These are phyloP conservation scores for Lactarius sp. DNA, from an alignment of 768 basidiomycete species.

Conservation along the genomic window DNA sequence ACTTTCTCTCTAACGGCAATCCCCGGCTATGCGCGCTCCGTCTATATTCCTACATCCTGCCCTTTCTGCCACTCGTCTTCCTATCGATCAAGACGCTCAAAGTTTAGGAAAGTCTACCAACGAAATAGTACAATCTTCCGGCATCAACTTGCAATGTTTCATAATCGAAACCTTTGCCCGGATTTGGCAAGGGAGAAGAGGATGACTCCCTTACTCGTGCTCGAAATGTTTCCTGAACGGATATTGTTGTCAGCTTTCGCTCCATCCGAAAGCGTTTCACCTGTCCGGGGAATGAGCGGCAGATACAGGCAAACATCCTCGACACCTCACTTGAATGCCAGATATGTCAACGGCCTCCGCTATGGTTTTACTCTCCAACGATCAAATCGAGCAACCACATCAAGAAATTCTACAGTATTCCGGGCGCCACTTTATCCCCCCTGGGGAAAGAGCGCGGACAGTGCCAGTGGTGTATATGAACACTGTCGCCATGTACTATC, in stretches of 20 bases:
- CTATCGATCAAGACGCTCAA: neutral
- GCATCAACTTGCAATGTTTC: slow-evolving; percentile 69
- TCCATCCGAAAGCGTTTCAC: slow-evolving; percentile 77
- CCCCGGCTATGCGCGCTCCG: neutral
- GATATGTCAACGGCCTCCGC: slow-evolving; percentile 55
- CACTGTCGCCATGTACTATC: slow-evolving; percentile 33
- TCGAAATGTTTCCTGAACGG: slow-evolving; percentile 39
- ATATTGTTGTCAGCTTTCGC: slow-evolving; percentile 53
- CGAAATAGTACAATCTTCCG: slow-evolving; percentile 83
- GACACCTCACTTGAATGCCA: slow-evolving; percentile 53
- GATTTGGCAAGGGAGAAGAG: no score
- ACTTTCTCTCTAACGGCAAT: slow-evolving; percentile 10
- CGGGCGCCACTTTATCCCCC: slow-evolving; percentile 59
- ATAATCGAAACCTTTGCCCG: slow-evolving; percentile 42
- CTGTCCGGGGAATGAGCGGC: slow-evolving; percentile 77
- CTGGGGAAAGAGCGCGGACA: slow-evolving; percentile 47
- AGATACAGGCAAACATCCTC: slow-evolving; percentile 56
- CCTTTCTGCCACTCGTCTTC: no score
- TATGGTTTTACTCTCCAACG: slow-evolving; percentile 66
- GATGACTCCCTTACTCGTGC: no score
- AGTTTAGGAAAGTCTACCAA: slow-evolving; percentile 36
- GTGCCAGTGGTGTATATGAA: slow-evolving; percentile 73
- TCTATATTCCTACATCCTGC: neutral
- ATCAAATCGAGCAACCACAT: slow-evolving; percentile 76
- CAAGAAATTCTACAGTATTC: slow-evolving; percentile 73